Evolutionary conservation across 495 filamentous ascomycete species (phyloP).

Genomic region (Aspergillus sparsus): DNA sequence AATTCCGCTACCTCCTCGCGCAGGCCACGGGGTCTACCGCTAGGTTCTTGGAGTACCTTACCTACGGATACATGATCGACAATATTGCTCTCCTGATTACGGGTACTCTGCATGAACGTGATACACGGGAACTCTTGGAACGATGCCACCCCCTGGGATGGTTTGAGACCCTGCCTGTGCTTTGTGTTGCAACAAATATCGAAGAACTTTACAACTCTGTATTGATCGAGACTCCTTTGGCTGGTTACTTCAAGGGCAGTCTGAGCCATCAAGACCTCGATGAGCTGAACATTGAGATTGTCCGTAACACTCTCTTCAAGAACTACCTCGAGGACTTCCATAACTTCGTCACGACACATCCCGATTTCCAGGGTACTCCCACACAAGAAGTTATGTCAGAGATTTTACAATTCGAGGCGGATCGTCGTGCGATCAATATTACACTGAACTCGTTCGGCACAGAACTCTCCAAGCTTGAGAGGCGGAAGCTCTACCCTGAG

Average conservation of each 20-base stretch:
- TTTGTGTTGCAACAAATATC: constrained; percentile 96
- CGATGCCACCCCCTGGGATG: constrained; percentile 95
- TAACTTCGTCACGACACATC: constrained; percentile 81
- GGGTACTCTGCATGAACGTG: constrained; percentile 94
- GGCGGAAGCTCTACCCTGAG: constrained; percentile 92
- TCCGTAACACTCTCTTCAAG: constrained; percentile 98
- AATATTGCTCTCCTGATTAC: constrained; percentile 98
- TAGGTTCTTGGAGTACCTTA: constrained; percentile 95
- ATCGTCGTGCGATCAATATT: constrained; percentile 97
- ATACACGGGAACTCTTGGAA: constrained; percentile 93
- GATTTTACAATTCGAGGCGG: constrained; percentile 94
- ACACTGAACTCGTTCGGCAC: constrained; percentile 99
- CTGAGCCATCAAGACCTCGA: constrained; percentile 94
- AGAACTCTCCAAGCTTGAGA: constrained; percentile 88
- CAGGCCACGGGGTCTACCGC: constrained; percentile 88
- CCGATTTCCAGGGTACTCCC: constrained; percentile 82
- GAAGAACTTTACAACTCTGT: constrained; percentile 99
- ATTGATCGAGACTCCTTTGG: constrained; percentile 92
- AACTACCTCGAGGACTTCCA: constrained; percentile 99
- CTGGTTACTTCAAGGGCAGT: constrained; percentile 94
- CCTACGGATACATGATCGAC: constrained; percentile 99
- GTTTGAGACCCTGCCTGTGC: constrained; percentile 98
- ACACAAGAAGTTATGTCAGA: constrained; percentile 93
- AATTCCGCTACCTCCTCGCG: constrained; percentile 93
- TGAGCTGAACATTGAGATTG: constrained; percentile 99